A percentile compares a stretch with the other conserved stretches of the same genome.
Evolutionary conservation across 306 rosid genomes (phyloP).

Genomic region (Gillenia trifoliata): DNA sequence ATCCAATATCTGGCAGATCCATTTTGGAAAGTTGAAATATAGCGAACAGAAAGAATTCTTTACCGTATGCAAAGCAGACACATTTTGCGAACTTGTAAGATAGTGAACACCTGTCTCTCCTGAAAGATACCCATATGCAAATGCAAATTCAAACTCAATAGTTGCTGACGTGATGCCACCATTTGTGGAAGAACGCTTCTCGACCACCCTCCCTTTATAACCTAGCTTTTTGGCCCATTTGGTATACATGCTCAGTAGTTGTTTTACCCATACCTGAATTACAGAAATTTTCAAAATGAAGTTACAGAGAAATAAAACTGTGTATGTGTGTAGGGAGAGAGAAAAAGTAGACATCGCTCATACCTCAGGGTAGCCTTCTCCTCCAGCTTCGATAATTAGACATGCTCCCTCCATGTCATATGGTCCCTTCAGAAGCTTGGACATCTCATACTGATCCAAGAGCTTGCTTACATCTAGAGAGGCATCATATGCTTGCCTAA

Average conservation of each 20-base stretch:
- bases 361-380: conserved; percentile 54
- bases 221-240: conserved; percentile 79
- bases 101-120: conserved; percentile 77
- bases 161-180: conserved; percentile 61
- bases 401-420: conserved; percentile 80
- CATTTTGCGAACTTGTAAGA: conserved; percentile 45
- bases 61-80: conserved; percentile 45
- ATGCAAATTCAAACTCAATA: conserved; percentile 71
- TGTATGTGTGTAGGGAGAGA: not conserved
- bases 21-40: too few species aligned
- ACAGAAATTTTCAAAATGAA: conserved; percentile 15
- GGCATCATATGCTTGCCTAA: conserved; percentile 72
- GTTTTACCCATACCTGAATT: conserved; percentile 71
- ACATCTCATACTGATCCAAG: conserved; percentile 68
- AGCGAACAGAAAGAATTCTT: conserved; percentile 12
- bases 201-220: conserved; percentile 60
- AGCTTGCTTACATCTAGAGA: conserved; percentile 60
- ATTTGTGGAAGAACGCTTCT: conserved; percentile 36
- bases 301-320: conserved; percentile 13
- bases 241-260: conserved; percentile 59
- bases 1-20: not conserved
- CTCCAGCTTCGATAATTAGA: conserved; percentile 52
- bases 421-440: conserved; percentile 75
- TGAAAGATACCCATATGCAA: conserved; percentile 77
- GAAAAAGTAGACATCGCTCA: conserved; percentile 25